Base-by-base conservation (phyloP, 1,139 yeast species). In the Candida albicans region DNA sequence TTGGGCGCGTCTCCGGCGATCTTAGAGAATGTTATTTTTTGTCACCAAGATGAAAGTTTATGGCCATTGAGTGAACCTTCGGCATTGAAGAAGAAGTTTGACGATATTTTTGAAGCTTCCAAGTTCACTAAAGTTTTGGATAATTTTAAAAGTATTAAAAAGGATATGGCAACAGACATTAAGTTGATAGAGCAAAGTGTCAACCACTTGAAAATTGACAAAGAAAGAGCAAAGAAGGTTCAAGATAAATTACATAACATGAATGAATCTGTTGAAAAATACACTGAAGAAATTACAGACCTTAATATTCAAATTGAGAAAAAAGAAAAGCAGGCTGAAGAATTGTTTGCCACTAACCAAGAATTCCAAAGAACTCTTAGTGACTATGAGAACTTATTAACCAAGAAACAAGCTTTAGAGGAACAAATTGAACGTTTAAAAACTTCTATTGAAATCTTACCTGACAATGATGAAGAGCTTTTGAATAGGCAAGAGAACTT, bases 11-110 rank as follows among this genome's bases (percentile, higher is more conserved):
- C 96, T 0, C 79, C 81, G 44, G 89, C 98, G 0, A 81, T 95
- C 42, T 67, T 95, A 39, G 96, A 93, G 54, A 88, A 90, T 61
- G 99, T 95, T 37, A 84, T 93, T 2, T 95, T 95, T 62, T 93
- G 99, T 58, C 99, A 95, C 59, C 99, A 95, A 62, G 99, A 95
- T 58, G 99, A 95, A 48, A 85, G 95, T 57, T 67, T 89, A 33
- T 95, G 99, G 99, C 99, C 99, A 1, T 70, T 95, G 45, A 82
- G 93, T 53, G 99, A 95, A 63, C 96, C 99, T 1, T 76, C 96
- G 7, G 79, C 79, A 11, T 74, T 95, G 58, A 95, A 95, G 65
- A 91, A 91, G 65, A 77, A 93, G 47, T 95, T 95, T 57, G 99
- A 95, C 62, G 99, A 93, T 60, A 93, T 95, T 6, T 95, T 95